A percentile compares a stretch with the other conserved stretches of the same genome.
Conservation (phyloP, 2,329 filamentous ascomycete genomes). For the Fusarium sp. region DNA sequence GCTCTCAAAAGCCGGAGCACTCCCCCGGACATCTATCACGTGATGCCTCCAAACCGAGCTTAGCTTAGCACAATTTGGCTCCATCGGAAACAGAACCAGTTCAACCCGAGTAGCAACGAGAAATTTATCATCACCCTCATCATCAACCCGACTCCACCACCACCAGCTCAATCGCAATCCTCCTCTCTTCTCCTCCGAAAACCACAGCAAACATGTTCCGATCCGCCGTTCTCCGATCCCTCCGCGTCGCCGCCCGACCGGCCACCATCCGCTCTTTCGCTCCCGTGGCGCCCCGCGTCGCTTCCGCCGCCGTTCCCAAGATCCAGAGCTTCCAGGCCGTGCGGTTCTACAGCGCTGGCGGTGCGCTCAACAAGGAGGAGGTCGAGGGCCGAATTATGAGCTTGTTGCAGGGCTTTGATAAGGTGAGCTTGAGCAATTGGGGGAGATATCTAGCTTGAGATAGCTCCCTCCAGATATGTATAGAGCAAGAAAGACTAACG, state of each 20-base stretch:
- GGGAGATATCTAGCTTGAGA: not conserved
- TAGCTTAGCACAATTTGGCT: conserved; percentile 42
- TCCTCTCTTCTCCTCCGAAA: conserved; percentile 15
- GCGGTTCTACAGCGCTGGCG: conserved; percentile 87
- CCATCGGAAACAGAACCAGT: conserved; percentile 42
- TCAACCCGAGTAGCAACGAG: conserved; percentile 52
- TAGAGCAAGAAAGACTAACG: conserved; percentile 44
- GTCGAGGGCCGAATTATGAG: conserved; percentile 93
- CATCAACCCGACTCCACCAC: conserved; percentile 26
- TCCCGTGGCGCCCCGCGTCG: conserved; percentile 66
- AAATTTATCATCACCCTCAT: conserved; percentile 59
- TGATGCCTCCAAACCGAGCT: conserved; percentile 41
- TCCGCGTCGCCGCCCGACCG: conserved; percentile 62
- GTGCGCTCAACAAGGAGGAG: conserved; percentile 82
- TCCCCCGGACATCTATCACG: conserved; percentile 35
- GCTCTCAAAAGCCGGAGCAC: not conserved
- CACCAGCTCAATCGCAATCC: conserved; percentile 30
- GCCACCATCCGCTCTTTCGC: conserved; percentile 71
- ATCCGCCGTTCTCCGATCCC: conserved; percentile 82
- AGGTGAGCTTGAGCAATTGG: conserved; percentile 59
- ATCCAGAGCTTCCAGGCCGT: conserved; percentile 75
- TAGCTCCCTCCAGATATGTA: not conserved
- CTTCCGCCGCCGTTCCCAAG: conserved; percentile 69
- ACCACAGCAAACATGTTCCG: conserved; percentile 80
- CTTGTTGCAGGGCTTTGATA: conserved; percentile 96